Evolutionary conservation across 805 yeast species (phyloP), one percentile per base, ranked within the genome.

Genomic region (Candida anglica): DNA sequence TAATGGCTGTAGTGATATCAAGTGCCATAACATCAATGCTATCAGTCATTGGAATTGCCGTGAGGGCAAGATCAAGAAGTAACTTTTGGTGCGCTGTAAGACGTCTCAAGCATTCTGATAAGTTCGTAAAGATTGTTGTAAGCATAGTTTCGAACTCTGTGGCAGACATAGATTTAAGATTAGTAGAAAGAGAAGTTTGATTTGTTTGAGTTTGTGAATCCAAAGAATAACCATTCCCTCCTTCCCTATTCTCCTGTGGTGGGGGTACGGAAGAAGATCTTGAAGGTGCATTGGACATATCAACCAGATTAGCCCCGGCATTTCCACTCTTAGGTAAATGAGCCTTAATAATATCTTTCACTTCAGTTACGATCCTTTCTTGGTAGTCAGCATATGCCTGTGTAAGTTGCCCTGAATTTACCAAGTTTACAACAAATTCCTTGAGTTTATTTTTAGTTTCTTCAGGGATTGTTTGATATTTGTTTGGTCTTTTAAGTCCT

Each of bases 81-180:
- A 86, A 47, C 53, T 87, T 88, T 51, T 88, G 95, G 38, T 88
- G 96, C 6, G 75, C 63, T 1, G 86, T 77, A 19, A 89, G 62
- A 38, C 95, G 71, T 41, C 91, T 66, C 17, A 88, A 62, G 14
- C 86, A 79, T 48, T 84, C 94, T 0, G 87, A 76, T 3, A 83
- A 65, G 15, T 75, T 71, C 0, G 85, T 60, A 44, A 75, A 86
- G 3, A 80, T 79, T 19, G 62, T 64, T 2, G 69, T 55, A 27
- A 86, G 53, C 86, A 88, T 81, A 2, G 59, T 64, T 47, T 84
- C 86, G 50, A 88, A 88, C 38, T 86, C 96, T 10, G 61, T 57
- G 0, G 93, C 82, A 0, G 87, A 69, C 70, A 87, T 69, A 2
- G 75, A 72, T 42, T 80, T 77, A 32, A 93, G 73, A 34, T 58